Evolutionary conservation across 2,329 filamentous ascomycete species (phyloP), one percentile per base, ranked within the genome.

Genomic region (Colletotrichum tamarilloi): DNA sequence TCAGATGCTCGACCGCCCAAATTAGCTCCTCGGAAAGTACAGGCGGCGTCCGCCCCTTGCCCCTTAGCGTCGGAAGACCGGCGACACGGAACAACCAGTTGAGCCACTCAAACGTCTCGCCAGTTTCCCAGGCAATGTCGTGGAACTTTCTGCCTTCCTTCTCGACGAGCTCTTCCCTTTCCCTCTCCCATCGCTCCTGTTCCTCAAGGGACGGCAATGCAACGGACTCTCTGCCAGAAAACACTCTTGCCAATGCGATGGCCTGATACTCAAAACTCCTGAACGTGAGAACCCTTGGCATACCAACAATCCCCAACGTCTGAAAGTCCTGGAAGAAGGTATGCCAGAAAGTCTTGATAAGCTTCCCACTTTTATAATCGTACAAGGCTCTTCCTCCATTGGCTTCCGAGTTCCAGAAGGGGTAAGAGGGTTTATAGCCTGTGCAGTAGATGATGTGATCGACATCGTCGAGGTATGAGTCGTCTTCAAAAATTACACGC

Each of bases 221-320:
- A 0, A 75, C 68, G 0, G 81, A 76, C 35, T 85, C 83, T 16
- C 87, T 80, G 0, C 81, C 81, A 0, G 87, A 79, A 75, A 85
- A 89, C 0, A 88, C 75, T 2, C 88, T 81, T 3, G 88, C 87
- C 0, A 90, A 78, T 1, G 88, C 87, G 53, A 89, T 81, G 1
- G 87, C 87, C 77, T 90, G 88, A 73, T 90, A 90, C 77, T 90
- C 88, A 73, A 89, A 89, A 46, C 85, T 86, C 7, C 88, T 79
- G 69, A 89, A 90, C 0, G 87, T 89, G 14, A 88, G 77, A 0
- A 85, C 85, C 0, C 87, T 84, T 1, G 87, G 88, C 6, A 89
- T 77, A 0, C 89, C 89, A 0, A 90, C 83, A 12, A 89, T 80
- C 0, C 82, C 89, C 0, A 91, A 79, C 0, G 85, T 87, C 0